Conservation (phyloP, 2,329 filamentous ascomycete species). For the Bipolaris zeicola region DNA sequence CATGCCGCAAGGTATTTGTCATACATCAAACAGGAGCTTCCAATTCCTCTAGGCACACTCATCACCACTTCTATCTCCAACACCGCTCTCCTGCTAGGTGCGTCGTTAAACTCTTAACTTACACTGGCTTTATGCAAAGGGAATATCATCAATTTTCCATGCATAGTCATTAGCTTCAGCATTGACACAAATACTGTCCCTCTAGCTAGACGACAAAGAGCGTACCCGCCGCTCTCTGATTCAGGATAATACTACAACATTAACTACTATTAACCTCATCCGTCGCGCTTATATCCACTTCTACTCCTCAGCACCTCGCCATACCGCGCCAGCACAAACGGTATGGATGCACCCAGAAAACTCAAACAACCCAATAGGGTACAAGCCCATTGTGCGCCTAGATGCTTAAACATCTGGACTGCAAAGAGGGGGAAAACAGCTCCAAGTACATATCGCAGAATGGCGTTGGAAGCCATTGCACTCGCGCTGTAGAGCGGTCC, state of each 20-base stretch:
- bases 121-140: too few relatives aligned
- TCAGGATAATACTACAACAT: too few relatives aligned
- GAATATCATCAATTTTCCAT: too few relatives aligned
- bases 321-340: slow-evolving; percentile 23
- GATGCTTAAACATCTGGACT: slow-evolving; percentile 50
- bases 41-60: too few relatives aligned
- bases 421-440: slow-evolving; percentile 67
- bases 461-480: slow-evolving; percentile 64
- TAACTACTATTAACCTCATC: not conserved
- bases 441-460: slow-evolving; percentile 62
- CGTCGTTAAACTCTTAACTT: too few relatives aligned
- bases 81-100: too few relatives aligned
- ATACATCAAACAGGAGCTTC: too few relatives aligned
- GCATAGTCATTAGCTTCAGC: too few relatives aligned
- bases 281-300: slow-evolving; percentile 17
- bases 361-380: slow-evolving; percentile 17
- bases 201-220: not conserved
- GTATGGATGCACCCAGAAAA: slow-evolving; percentile 11
- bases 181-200: too few relatives aligned
- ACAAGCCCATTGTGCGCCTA: slow-evolving; percentile 18
- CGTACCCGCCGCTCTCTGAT: not conserved
- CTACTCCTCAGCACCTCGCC: slow-evolving; percentile 17
- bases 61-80: too few relatives aligned
- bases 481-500: slow-evolving; percentile 62
- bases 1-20: too few relatives aligned